Evolutionary conservation across 208 protist species (phyloP), one percentile per base, ranked within the genome.

Genomic region (Trypanosoma lewisi): DNA sequence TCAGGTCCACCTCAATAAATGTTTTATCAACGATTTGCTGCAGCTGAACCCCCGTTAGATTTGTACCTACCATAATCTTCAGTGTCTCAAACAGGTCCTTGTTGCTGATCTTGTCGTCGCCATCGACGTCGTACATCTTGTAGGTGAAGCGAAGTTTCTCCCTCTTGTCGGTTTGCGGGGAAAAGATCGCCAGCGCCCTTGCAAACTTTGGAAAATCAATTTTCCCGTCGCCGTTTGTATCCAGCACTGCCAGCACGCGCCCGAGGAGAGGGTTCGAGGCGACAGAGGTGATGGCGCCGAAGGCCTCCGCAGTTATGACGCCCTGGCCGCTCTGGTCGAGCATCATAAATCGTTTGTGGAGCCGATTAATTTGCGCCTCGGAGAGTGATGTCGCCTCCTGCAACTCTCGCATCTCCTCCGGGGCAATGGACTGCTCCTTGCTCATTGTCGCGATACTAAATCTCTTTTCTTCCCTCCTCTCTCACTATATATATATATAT

Each of bases 1-100:
- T 85, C 9, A 77, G 48, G 66, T 97, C 94, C 9, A 84, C 91
- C 59, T 97, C 91, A 52, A 96, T 92, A 59, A 98, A 97, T 11
- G 96, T 98, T 75, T 97, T 98, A 52, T 98, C 93, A 17, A 98
- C 94, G 42, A 98, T 96, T 67, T 98, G 94, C 80, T 98, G 93
- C 39, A 98, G 63, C 72, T 98, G 90, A 56, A 95, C 77, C 23
- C 79, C 85, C 0, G 83, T 94, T 4, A 98, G 63, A 54, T 97
- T 97, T 17, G 76, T 72, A 0, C 96, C 94, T 0, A 98, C 91
- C 94, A 98, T 98, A 57, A 95, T 93, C 51, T 82, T 78, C 9
- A 98, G 86, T n/a, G 87, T 91, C 53, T 93, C 70, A 58, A 91
- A 97, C 0, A 98, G 74, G 53, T 98, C 96, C 42, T 77, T 88